A percentile compares a stretch with the other conserved stretches of the same genome.
phyloP scores from a whole-genome alignment of 2,329 filamentous ascomycete genomes.

The Aspergillus spinulosporus region DNA sequence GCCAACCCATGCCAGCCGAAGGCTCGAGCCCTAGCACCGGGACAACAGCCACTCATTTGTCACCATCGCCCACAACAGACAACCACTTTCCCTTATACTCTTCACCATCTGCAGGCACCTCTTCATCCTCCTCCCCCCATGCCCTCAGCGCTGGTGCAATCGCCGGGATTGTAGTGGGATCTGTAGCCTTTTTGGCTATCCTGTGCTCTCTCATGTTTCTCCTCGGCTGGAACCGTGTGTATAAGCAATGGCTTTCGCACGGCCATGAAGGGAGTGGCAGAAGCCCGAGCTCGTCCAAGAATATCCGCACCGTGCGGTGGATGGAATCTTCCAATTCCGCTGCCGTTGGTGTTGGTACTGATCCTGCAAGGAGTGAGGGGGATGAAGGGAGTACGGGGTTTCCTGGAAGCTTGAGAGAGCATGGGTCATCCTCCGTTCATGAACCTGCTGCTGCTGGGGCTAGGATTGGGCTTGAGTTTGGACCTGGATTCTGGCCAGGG shows the following conservation, averaged over 20 bases:
- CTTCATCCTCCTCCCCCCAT: conserved; percentile 13
- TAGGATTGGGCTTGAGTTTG: not conserved
- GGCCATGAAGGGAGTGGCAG: conserved; percentile 30
- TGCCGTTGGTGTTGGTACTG: not conserved
- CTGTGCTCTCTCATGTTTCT: conserved; percentile 46
- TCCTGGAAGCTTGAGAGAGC: not conserved
- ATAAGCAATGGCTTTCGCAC: conserved; percentile 32
- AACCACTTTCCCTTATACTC: no score
- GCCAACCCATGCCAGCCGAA: conserved; percentile 57
- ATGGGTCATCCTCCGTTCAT: not conserved
- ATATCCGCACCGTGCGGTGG: conserved; percentile 33
- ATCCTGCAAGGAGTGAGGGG: not conserved
- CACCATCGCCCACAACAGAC: not conserved
- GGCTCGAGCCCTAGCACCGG: conserved; percentile 17
- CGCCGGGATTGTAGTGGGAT: conserved; percentile 60
- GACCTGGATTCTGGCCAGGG: not conserved
- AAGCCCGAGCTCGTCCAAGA: conserved; percentile 23
- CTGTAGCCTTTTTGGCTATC: conserved; percentile 48
- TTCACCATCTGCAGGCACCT: conserved; percentile 14
- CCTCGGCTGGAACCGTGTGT: conserved; percentile 38
- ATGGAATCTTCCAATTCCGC: conserved; percentile 24
- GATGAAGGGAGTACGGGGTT: not conserved
- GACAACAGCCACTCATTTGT: conserved; percentile 9
- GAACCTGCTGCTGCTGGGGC: not conserved
- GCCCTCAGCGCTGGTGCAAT: conserved; percentile 53